phyloP scores from a whole-genome alignment of 2,329 filamentous ascomycete species.

The Raffaelea deltoideospora region DNA sequence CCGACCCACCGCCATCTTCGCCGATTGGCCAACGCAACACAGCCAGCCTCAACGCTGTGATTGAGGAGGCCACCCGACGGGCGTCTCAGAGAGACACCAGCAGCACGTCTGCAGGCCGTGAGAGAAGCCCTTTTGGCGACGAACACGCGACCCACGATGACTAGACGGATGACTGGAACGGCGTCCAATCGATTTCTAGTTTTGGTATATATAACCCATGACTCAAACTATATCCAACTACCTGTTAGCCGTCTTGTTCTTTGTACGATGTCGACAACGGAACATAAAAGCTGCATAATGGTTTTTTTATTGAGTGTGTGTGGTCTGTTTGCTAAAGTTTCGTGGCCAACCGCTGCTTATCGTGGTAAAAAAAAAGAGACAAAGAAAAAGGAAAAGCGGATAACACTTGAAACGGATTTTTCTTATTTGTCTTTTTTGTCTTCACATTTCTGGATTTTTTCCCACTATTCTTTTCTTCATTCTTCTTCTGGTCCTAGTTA shows the following conservation, averaged over 20 bases:
- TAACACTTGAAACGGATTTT: neutral
- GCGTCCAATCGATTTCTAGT: no score
- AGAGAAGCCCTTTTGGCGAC: conserved; percentile 40
- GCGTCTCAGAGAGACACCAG: conserved; percentile 21
- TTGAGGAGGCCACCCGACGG: conserved; percentile 33
- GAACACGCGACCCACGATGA: conserved; percentile 40
- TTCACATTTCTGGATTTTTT: neutral
- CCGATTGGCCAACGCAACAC: conserved; percentile 19
- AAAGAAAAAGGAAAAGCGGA: no score
- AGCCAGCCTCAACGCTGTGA: conserved; percentile 37
- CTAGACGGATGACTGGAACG: conserved; percentile 5
- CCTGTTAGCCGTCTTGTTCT: no score
- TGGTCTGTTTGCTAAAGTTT: no score
- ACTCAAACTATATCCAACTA: no score
- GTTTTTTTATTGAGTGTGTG: no score
- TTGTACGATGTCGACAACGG: no score
- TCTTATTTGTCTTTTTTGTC: conserved; percentile 1
- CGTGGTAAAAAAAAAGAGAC: no score
- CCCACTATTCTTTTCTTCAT: neutral
- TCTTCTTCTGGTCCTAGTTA: neutral
- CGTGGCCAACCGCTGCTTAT: no score
- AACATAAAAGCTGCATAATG: no score
- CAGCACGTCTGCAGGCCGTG: conserved; percentile 14
- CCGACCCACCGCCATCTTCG: conserved; percentile 31
- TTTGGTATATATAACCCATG: no score